Evolutionary conservation across 768 basidiomycete genomes (phyloP).

Genomic region (Paxillus involutus): DNA sequence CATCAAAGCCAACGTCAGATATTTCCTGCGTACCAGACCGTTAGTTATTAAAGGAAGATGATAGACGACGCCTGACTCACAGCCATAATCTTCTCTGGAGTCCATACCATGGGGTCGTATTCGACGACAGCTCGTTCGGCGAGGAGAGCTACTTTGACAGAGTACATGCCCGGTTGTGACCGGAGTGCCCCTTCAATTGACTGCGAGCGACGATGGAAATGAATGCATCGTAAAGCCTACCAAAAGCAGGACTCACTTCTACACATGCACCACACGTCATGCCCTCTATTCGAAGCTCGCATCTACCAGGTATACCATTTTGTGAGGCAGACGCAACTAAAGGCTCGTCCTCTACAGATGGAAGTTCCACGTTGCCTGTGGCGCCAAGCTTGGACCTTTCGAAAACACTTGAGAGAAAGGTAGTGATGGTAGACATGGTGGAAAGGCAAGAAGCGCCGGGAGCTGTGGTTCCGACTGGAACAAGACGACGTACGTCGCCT

Average conservation of each 20-base stretch:
- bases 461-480: neutral
- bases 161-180: slow-evolving; percentile 84
- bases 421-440: slow-evolving; percentile 2
- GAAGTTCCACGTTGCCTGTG: slow-evolving; percentile 13
- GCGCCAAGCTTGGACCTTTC: slow-evolving; percentile 3
- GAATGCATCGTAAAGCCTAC: neutral
- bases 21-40: slow-evolving; percentile 64
- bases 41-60: slow-evolving; percentile 3
- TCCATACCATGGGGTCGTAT: slow-evolving; percentile 85
- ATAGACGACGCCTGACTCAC: slow-evolving; percentile 36
- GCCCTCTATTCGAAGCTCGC: slow-evolving; percentile 81
- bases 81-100: slow-evolving; percentile 70
- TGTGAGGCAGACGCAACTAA: slow-evolving; percentile 25
- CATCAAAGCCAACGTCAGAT: slow-evolving; percentile 90
- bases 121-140: slow-evolving; percentile 92
- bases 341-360: slow-evolving; percentile 18
- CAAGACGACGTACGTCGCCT: neutral
- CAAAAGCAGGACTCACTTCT: slow-evolving; percentile 51
- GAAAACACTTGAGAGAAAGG: slow-evolving; percentile 1
- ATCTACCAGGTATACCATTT: slow-evolving; percentile 44
- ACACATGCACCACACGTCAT: slow-evolving; percentile 93
- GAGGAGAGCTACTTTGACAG: slow-evolving; percentile 93
- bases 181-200: slow-evolving; percentile 85
- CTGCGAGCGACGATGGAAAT: slow-evolving; percentile 33
- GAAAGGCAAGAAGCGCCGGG: neutral